These are phyloP conservation scores for Cryptococcus deneoformans DNA, from an alignment of 1,284 basidiomycete genomes.

Conservation along the genomic window DNA sequence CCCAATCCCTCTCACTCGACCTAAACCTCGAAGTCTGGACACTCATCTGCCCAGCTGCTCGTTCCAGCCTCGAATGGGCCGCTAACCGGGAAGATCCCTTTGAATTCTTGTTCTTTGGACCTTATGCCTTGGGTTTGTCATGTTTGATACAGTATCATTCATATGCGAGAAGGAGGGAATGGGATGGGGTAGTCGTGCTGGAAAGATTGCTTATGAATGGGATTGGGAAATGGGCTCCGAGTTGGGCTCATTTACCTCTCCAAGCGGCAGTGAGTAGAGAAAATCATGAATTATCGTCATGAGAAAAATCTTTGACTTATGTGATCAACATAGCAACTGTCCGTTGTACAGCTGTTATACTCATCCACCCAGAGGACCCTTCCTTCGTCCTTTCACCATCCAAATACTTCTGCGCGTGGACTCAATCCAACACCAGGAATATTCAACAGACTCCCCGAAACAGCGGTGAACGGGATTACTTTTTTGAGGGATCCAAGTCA, in stretches of 20 bases:
- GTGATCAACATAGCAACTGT: slow-evolving; percentile 11
- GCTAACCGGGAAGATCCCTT: slow-evolving; percentile 20
- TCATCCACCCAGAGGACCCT: slow-evolving; percentile 9
- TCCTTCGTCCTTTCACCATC: slow-evolving; percentile 9
- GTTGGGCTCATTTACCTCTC: slow-evolving; percentile 13
- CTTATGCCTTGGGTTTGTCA: slow-evolving; percentile 21
- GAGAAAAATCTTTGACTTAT: background rate
- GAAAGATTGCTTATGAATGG: slow-evolving; percentile 19
- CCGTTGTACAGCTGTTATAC: slow-evolving; percentile 15
- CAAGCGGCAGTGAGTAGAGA: slow-evolving; percentile 13
- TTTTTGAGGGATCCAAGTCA: slow-evolving; percentile 25
- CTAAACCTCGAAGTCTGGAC: slow-evolving; percentile 23
- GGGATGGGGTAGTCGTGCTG: slow-evolving; percentile 26
- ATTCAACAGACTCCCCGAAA: slow-evolving; percentile 26
- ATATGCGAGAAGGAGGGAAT: slow-evolving; percentile 29
- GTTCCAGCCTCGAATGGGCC: slow-evolving; percentile 22
- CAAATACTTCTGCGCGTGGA: slow-evolving; percentile 13
- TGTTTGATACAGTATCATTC: slow-evolving; percentile 30
- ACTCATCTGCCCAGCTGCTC: slow-evolving; percentile 14
- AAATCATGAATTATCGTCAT: too few species aligned
- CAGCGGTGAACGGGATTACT: slow-evolving; percentile 23
- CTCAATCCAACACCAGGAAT: slow-evolving; percentile 30
- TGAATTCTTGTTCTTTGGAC: slow-evolving; percentile 22
- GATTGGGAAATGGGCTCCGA: slow-evolving; percentile 15
- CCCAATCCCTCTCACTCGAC: slow-evolving; percentile 15